These are phyloP conservation scores for Clonostachys rhizophaga DNA, from an alignment of 2,329 filamentous ascomycete species.

Conservation along the genomic window DNA sequence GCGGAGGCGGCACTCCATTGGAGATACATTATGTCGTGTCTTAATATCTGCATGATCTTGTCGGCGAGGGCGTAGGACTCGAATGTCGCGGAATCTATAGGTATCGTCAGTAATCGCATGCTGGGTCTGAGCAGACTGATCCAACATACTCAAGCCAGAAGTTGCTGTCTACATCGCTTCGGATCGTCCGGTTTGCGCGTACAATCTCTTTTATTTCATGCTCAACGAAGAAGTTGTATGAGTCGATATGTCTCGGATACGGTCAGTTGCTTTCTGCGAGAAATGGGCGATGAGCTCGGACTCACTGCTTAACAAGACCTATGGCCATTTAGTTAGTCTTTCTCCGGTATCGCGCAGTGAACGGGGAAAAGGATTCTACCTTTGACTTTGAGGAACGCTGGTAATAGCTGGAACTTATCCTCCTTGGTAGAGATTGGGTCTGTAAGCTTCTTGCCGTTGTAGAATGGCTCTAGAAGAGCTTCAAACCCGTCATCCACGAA, in stretches of 20 bases:
- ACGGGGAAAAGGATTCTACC: constrained; percentile 33
- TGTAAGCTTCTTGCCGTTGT: constrained; percentile 63
- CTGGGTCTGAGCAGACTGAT: neutral
- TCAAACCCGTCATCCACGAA: constrained; percentile 59
- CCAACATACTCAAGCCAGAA: constrained; percentile 73
- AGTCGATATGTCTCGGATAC: constrained; percentile 72
- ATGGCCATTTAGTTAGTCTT: neutral
- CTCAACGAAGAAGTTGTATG: constrained; percentile 97
- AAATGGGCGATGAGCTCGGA: constrained; percentile 1
- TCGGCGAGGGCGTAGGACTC: constrained; percentile 76
- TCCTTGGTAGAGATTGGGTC: constrained; percentile 61
- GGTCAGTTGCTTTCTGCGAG: neutral
- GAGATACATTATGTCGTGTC: constrained; percentile 72
- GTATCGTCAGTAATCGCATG: no score
- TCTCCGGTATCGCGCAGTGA: neutral
- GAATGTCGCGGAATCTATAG: constrained; percentile 73
- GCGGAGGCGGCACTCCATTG: constrained; percentile 92
- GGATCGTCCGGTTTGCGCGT: constrained; percentile 80
- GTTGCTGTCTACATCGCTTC: constrained; percentile 86
- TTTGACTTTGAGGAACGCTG: constrained; percentile 97
- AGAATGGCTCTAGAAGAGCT: constrained; percentile 62
- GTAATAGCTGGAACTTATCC: constrained; percentile 96
- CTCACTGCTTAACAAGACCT: constrained; percentile 81
- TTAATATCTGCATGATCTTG: constrained; percentile 69
- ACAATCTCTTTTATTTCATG: constrained; percentile 97